A percentile compares a stretch with the other conserved stretches of the same genome.
Evolutionary conservation across 805 yeast genomes (phyloP).

Genomic region (Yamadazyma phyllophila): DNA sequence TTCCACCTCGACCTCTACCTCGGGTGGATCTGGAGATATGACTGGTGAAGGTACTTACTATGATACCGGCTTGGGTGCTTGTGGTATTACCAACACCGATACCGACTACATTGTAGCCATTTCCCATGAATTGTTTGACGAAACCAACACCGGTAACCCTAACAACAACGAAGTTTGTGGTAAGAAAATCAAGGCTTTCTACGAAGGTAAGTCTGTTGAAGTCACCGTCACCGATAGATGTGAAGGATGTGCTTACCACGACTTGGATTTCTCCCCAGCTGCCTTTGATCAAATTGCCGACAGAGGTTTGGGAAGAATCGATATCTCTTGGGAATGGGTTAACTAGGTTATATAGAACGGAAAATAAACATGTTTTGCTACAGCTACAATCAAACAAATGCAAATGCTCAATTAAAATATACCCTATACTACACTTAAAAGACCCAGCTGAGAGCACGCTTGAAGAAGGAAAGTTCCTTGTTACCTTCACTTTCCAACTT

Average conservation of each 20-base stretch:
- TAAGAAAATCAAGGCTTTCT: conserved; percentile 45
- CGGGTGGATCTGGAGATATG: conserved; percentile 13
- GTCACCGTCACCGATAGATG: conserved; percentile 61
- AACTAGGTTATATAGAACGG: background rate
- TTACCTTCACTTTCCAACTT: conserved; percentile 24
- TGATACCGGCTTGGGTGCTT: conserved; percentile 49
- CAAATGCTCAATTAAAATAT: conserved; percentile 17
- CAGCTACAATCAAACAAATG: conserved; percentile 10
- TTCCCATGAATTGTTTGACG: conserved; percentile 40
- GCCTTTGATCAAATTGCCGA: conserved; percentile 55
- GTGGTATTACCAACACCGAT: conserved; percentile 48
- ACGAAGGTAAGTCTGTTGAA: conserved; percentile 49
- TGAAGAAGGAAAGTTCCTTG: conserved; percentile 5
- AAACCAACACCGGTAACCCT: conserved; percentile 32
- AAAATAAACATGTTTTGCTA: background rate
- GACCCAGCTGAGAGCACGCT: conserved; percentile 11
- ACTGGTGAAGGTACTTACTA: conserved; percentile 47
- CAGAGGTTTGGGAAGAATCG: conserved; percentile 50
- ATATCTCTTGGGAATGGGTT: conserved; percentile 46
- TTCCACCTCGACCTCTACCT: conserved; percentile 11
- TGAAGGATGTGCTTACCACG: conserved; percentile 49
- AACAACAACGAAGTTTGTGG: conserved; percentile 54
- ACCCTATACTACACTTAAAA: conserved; percentile 12
- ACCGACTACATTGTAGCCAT: conserved; percentile 55
- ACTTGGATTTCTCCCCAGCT: conserved; percentile 59